phyloP scores from a whole-genome alignment of 2,329 filamentous ascomycete species.

The Penicillium sp. region DNA sequence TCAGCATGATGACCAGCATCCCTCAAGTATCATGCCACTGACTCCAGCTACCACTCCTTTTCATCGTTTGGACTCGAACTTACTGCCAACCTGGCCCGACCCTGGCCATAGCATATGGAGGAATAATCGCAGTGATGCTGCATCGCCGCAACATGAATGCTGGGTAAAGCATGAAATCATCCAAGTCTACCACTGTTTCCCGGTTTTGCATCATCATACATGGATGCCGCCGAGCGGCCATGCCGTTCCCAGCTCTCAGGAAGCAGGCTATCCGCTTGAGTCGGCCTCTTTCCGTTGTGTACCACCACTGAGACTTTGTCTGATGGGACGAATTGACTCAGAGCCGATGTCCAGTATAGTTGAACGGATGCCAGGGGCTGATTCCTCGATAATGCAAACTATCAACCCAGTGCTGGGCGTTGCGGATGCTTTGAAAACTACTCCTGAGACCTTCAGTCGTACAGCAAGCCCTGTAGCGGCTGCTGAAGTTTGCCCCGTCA shows the following conservation, averaged over 20 bases:
- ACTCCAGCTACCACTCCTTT: no score
- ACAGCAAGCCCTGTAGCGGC: not conserved
- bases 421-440: not conserved
- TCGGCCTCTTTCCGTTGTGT: not conserved
- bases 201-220: no score
- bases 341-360: not conserved
- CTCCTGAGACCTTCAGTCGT: not conserved
- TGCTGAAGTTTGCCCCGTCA: no score
- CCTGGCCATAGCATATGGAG: not conserved
- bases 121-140: not conserved
- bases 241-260: no score
- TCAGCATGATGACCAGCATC: no score
- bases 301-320: not conserved
- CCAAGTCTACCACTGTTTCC: no score
- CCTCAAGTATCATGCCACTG: no score
- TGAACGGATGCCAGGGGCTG: not conserved
- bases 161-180: not conserved
- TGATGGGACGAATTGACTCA: not conserved
- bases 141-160: not conserved
- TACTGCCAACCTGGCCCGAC: no score
- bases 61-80: no score
- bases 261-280: not conserved
- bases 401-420: not conserved
- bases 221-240: no score
- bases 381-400: not conserved